These are phyloP conservation scores for Castanea mollissima DNA, from an alignment of 306 rosid genomes.

Conservation along the genomic window DNA sequence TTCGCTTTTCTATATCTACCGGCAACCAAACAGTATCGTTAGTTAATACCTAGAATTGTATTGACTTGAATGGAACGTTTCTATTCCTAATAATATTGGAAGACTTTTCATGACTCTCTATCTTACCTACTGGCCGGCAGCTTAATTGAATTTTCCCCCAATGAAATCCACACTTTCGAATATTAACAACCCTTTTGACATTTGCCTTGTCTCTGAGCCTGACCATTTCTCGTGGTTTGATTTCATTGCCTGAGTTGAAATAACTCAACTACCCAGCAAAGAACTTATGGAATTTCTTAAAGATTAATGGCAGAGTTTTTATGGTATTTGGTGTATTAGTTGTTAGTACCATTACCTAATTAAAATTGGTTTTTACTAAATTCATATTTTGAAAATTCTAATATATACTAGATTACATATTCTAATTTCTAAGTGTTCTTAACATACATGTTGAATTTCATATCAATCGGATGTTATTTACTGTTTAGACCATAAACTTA, in stretches of 20 bases:
- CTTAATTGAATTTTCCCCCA: constrained; percentile 18
- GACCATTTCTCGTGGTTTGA: constrained; percentile 14
- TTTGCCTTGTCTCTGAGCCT: constrained; percentile 24
- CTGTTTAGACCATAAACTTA: no score
- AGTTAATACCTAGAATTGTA: no score
- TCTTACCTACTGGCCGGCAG: constrained; percentile 22
- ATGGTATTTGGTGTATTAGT: no score
- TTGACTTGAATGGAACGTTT: neutral
- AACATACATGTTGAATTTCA: no score
- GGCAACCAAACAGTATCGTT: neutral
- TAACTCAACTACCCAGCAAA: constrained; percentile 26
- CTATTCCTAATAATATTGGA: neutral
- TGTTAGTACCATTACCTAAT: no score
- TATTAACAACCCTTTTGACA: constrained; percentile 37
- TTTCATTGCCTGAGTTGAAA: constrained; percentile 16
- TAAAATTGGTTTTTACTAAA: no score
- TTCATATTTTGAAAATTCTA: no score
- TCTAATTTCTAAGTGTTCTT: no score
- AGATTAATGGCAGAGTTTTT: no score
- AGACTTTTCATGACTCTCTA: neutral
- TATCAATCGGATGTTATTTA: no score
- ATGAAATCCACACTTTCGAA: constrained; percentile 14
- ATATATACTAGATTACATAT: no score
- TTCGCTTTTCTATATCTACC: neutral
- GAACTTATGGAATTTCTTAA: constrained; percentile 1